phyloP scores from a whole-genome alignment of 1,284 basidiomycete species.

The Malassezia brasiliensis region DNA sequence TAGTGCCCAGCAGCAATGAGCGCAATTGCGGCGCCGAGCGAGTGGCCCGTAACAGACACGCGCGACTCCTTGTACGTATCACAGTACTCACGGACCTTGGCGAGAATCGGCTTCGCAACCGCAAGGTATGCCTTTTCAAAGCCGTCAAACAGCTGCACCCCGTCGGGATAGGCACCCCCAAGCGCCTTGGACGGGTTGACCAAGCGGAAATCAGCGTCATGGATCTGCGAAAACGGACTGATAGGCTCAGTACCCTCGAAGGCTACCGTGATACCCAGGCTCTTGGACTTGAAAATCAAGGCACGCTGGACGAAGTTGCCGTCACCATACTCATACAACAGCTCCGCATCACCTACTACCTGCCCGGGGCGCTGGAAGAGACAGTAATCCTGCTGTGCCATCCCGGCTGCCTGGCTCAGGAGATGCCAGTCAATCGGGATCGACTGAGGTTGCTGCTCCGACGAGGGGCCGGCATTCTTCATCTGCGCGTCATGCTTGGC shows the following conservation, averaged over 20 bases:
- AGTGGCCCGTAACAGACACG: slow-evolving; percentile 31
- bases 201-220: slow-evolving; percentile 24
- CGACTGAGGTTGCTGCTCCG: too few species aligned
- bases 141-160: slow-evolving; percentile 23
- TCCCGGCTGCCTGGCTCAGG: not conserved
- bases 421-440: not conserved
- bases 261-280: slow-evolving; percentile 25
- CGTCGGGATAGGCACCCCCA: slow-evolving; percentile 14
- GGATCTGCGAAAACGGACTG: slow-evolving; percentile 24
- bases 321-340: slow-evolving; percentile 27
- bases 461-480: not conserved
- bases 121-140: slow-evolving; percentile 31
- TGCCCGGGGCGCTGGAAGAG: not conserved
- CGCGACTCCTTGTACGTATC: slow-evolving; percentile 16
- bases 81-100: not conserved
- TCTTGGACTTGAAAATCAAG: slow-evolving; percentile 25
- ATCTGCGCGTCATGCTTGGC: not conserved
- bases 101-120: not conserved
- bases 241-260: slow-evolving; percentile 33
- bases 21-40: slow-evolving; percentile 32
- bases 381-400: slow-evolving; percentile 5
- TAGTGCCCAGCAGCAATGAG: slow-evolving; percentile 32
- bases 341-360: slow-evolving; percentile 20
- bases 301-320: slow-evolving; percentile 22
- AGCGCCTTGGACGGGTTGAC: slow-evolving; percentile 20